Base-by-base conservation (phyloP, 495 filamentous ascomycete species). In the Aspergillus heteromorphus region DNA sequence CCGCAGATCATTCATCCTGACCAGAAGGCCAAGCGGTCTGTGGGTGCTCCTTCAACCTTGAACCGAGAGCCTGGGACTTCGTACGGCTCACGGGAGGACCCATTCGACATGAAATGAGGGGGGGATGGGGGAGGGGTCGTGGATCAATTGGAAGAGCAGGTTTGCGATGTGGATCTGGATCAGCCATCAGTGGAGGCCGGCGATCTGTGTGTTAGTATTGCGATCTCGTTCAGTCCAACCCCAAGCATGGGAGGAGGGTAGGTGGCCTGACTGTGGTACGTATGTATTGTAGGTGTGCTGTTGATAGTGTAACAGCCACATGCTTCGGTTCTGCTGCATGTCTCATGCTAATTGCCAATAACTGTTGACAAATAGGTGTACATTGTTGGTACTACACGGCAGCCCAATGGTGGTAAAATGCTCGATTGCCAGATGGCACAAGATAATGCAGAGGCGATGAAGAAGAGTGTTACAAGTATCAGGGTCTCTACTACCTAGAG, bases 1-100 rank as follows among this genome's bases (percentile, higher is more conserved):
- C 25, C 41, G 53, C 45, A 52, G 52, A 56, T 58, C 59, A 53
- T 62, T 11, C 18, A 13, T 45, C n/a, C n/a, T n/a, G n/a, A 16
- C 21, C 29, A 42, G 38, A 10, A 19, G n/a, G 16, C 34, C 40
- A 40, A 40, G 34, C 54, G 48, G n/a, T 18, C 42, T 19, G 17
- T 23, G 14, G n/a, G 31, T n/a, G 31, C 21, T 40, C n/a, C 34
- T 13, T 13, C 25, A 43, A 7, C n/a, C 34, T 13, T 13, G 17
- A 43, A 7, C 31, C 8, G 23, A 17, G 7, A 27, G 23, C 7
- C 23, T 27, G 23, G 23, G 3, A 4, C 23, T 27, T 7, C 23
- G 23, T 27, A 7, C 7, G n/a, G n/a, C n/a, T n/a, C 7, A 13
- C 34, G 11, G 34, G 34, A 38, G 34, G 34, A 38, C n/a, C 34